phyloP scores from a whole-genome alignment of 2,329 filamentous ascomycete species.

The Fusarium sp. region DNA sequence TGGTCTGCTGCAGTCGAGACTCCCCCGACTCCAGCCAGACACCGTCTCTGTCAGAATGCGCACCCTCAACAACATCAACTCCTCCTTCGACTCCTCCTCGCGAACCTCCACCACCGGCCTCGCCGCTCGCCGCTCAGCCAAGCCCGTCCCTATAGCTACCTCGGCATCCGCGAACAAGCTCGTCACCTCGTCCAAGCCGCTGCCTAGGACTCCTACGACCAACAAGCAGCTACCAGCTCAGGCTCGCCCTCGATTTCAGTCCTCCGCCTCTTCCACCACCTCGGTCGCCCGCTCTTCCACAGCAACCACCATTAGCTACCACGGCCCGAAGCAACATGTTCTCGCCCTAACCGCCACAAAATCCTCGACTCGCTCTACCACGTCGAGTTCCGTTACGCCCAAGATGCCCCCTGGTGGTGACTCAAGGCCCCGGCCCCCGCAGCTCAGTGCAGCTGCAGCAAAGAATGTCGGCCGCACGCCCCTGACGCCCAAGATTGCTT shows the following conservation, averaged over 20 bases:
- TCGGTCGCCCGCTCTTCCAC: conserved; percentile 31
- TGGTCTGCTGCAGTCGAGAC: conserved; percentile 19
- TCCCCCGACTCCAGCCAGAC: conserved; percentile 21
- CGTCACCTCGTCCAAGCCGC: conserved; percentile 30
- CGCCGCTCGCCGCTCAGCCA: conserved; percentile 21
- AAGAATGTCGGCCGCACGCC: conserved; percentile 63
- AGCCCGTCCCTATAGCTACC: conserved; percentile 12
- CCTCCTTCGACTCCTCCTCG: conserved; percentile 35
- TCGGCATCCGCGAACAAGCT: conserved; percentile 22
- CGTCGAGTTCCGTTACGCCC: conserved; percentile 41
- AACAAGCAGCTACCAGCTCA: conserved; percentile 13
- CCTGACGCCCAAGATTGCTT: conserved; percentile 67
- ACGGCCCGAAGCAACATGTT: conserved; percentile 45
- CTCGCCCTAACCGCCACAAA: conserved; percentile 47
- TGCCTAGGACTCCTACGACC: conserved; percentile 32
- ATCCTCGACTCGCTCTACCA: conserved; percentile 42
- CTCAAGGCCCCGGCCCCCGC: conserved; percentile 74
- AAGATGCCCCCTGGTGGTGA: conserved; percentile 63
- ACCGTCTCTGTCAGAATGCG: conserved; percentile 39
- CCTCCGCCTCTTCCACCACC: conserved; percentile 36
- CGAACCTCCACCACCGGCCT: conserved; percentile 29
- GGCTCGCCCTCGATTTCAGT: conserved; percentile 37
- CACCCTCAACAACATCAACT: conserved; percentile 45
- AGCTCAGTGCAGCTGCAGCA: conserved; percentile 71
- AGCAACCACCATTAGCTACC: conserved; percentile 33